A percentile compares a stretch with the other conserved stretches of the same genome.
Evolutionary conservation across 495 filamentous ascomycete species (phyloP).

Genomic region (Viridothelium virens): DNA sequence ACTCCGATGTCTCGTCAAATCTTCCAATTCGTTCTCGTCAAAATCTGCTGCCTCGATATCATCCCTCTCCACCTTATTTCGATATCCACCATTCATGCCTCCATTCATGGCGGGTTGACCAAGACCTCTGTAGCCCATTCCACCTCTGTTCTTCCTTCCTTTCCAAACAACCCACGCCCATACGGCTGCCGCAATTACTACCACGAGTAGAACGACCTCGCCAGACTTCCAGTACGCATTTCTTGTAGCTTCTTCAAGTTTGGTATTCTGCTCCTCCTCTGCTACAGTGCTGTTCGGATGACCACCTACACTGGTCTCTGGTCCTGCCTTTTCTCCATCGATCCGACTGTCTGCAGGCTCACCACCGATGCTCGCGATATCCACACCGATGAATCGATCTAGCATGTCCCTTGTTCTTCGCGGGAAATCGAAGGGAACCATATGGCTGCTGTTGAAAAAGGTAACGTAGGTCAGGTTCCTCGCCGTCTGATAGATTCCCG

Average conservation of each 20-base stretch:
- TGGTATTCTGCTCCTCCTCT: constrained; percentile 63
- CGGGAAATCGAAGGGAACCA: constrained; percentile 93
- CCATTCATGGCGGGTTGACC: constrained; percentile 40
- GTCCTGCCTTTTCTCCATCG: constrained; percentile 74
- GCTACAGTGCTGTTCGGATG: constrained; percentile 72
- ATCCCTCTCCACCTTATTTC: constrained; percentile 41
- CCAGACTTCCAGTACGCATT: constrained; percentile 86
- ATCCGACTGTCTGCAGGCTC: constrained; percentile 74
- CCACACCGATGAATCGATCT: constrained; percentile 88
- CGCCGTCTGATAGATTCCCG: constrained; percentile 88
- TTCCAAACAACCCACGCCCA: constrained; percentile 88
- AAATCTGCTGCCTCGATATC: constrained; percentile 82
- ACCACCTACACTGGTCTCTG: constrained; percentile 77
- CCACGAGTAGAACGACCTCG: constrained; percentile 79
- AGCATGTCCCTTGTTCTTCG: constrained; percentile 90
- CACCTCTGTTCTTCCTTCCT: constrained; percentile 41
- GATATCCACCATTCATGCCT: constrained; percentile 40
- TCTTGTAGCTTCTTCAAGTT: constrained; percentile 81
- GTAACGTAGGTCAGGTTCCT: constrained; percentile 92
- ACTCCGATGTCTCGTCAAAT: constrained; percentile 38
- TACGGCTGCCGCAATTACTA: constrained; percentile 63
- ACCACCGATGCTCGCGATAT: constrained; percentile 87
- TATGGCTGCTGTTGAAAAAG: constrained; percentile 92
- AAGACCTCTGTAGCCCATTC: constrained; percentile 43
- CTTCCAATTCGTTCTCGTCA: constrained; percentile 80